These are phyloP conservation scores for Myxozyma vanderwaltii DNA, from an alignment of 805 yeast genomes.

Conservation along the genomic window DNA sequence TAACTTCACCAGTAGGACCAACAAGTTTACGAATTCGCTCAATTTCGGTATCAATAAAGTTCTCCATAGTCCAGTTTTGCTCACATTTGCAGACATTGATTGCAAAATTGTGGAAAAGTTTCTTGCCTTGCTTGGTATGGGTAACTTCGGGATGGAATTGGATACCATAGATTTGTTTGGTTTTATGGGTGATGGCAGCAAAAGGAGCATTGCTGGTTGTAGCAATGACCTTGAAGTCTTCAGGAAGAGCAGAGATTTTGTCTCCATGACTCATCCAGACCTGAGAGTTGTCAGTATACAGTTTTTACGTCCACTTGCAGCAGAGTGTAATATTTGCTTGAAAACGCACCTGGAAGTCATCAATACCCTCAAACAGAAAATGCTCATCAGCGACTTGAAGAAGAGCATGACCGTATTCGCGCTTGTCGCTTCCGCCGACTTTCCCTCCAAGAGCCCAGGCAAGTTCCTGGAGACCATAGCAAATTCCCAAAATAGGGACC, in stretches of 20 bases:
- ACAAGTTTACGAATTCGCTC: slow-evolving; percentile 86
- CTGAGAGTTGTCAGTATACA: slow-evolving; percentile 38
- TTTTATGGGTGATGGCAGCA: slow-evolving; percentile 84
- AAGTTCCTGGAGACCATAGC: slow-evolving; percentile 98
- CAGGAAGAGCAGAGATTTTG: slow-evolving; percentile 86
- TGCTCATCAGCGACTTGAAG: slow-evolving; percentile 60
- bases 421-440: slow-evolving; percentile 93
- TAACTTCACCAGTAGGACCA: slow-evolving; percentile 97
- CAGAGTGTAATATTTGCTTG: slow-evolving; percentile 53
- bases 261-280: slow-evolving; percentile 99
- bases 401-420: slow-evolving; percentile 97
- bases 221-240: slow-evolving; percentile 85
- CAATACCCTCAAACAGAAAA: slow-evolving; percentile 82
- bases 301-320: neutral
- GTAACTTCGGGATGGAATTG: slow-evolving; percentile 99
- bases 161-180: slow-evolving; percentile 81
- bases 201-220: slow-evolving; percentile 91
- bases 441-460: slow-evolving; percentile 94
- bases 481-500: slow-evolving; percentile 91
- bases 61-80: slow-evolving; percentile 97
- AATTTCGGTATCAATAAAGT: slow-evolving; percentile 95
- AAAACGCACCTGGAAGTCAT: slow-evolving; percentile 64
- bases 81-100: slow-evolving; percentile 81
- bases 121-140: slow-evolving; percentile 90
- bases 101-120: slow-evolving; percentile 87